These are phyloP conservation scores for Paramecium primaurelia DNA, from an alignment of 73 alveolate species.

Conservation along the genomic window DNA sequence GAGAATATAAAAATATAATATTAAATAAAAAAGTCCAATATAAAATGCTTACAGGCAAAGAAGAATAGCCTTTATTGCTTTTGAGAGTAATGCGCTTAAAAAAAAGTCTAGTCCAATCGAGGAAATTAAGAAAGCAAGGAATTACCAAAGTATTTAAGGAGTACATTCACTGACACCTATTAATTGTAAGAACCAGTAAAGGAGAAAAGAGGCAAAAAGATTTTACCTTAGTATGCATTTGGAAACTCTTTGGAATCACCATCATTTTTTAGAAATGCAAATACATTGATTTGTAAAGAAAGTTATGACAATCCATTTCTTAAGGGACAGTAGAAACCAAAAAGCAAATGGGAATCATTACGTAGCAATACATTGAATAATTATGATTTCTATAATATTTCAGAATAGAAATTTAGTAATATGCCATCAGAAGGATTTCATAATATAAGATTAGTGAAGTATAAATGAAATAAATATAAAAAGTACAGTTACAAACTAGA, in stretches of 20 bases:
- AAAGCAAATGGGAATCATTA: background rate
- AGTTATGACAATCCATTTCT: conserved; percentile 31
- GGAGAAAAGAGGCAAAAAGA: background rate
- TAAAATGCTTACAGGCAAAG: conserved; percentile 38
- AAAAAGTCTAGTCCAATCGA: background rate
- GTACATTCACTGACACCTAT: conserved; percentile 2
- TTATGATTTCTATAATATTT: conserved; percentile 26
- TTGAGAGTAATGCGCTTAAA: background rate
- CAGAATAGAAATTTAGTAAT: background rate
- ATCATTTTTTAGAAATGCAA: background rate
- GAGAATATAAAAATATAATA: background rate
- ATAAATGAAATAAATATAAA: background rate
- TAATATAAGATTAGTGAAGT: background rate
- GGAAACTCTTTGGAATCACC: conserved; percentile 31
- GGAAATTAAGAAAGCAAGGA: conserved; percentile 17
- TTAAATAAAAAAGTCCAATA: background rate
- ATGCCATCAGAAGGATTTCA: background rate
- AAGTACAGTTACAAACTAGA: conserved; percentile 4
- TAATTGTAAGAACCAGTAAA: background rate
- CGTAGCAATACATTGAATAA: conserved; percentile 7
- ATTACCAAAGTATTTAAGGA: conserved; percentile 27
- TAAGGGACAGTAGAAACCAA: background rate
- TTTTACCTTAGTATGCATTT: conserved; percentile 6
- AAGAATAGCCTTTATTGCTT: background rate
- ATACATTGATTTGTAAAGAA: background rate